Percentiles rank a stretch among this genome's conserved stretches.
Conservation (phyloP, 2,329 filamentous ascomycete genomes). For the Fusarium fujikuroi region DNA sequence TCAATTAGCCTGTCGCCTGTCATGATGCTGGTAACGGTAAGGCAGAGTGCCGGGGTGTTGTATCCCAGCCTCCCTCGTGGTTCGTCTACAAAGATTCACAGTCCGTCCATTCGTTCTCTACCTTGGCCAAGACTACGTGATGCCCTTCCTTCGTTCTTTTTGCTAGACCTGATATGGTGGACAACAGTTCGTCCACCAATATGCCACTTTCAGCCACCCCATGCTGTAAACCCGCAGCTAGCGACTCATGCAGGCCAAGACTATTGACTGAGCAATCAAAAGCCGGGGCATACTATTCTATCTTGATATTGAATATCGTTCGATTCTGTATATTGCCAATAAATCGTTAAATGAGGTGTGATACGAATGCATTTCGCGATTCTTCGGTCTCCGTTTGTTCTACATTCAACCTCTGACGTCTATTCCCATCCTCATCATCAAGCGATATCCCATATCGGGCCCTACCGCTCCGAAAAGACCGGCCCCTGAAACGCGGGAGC, state of each 20-base stretch:
- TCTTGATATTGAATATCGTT: not conserved
- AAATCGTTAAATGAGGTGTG: conserved; percentile 14
- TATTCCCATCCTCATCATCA: not conserved
- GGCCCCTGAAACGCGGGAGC: conserved; percentile 22
- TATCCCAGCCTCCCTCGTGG: conserved; percentile 19
- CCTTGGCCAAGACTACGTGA: not conserved
- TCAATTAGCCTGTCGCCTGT: conserved; percentile 4
- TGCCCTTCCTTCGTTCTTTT: not conserved
- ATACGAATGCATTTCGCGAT: not conserved
- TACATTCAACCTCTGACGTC: not conserved
- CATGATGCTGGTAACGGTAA: conserved; percentile 3
- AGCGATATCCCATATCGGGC: conserved; percentile 1
- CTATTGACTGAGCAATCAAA: conserved; percentile 25
- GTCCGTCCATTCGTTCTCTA: not conserved
- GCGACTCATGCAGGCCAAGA: conserved; percentile 29
- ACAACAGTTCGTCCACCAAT: conserved; percentile 7
- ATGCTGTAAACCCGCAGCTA: conserved; percentile 17
- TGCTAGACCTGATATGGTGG: conserved; percentile 19
- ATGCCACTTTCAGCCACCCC: conserved; percentile 15
- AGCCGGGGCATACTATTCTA: not conserved
- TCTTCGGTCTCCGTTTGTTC: not conserved
- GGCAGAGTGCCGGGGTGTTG: not conserved
- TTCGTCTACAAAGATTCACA: not conserved
- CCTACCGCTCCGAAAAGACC: conserved; percentile 5
- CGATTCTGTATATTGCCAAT: conserved; percentile 23